Conservation (phyloP, 1,284 basidiomycete genomes). For the Vanrija pseudolonga region DNA sequence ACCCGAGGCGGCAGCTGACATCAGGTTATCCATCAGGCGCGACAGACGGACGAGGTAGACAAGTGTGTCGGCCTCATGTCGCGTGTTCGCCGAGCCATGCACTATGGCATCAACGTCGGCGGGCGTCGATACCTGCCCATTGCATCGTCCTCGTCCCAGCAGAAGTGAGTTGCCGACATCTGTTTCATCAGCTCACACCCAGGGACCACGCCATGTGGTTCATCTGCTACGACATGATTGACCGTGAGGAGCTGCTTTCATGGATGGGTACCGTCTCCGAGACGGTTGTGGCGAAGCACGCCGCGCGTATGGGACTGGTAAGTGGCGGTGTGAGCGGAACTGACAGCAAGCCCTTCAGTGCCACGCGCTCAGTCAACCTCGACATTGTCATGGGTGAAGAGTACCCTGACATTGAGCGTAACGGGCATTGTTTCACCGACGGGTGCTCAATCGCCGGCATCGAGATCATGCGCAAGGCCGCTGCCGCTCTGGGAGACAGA, state of each 20-base stretch:
- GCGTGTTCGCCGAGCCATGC: constrained; percentile 41
- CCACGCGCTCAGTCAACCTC: constrained; percentile 35
- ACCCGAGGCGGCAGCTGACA: not conserved
- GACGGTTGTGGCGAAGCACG: constrained; percentile 46
- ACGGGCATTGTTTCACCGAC: constrained; percentile 44
- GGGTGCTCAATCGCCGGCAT: constrained; percentile 41
- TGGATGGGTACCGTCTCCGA: constrained; percentile 45
- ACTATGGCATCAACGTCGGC: constrained; percentile 39
- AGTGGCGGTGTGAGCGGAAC: not conserved
- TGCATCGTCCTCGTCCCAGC: constrained; percentile 42
- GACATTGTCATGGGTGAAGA: constrained; percentile 10
- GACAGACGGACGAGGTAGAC: constrained; percentile 26
- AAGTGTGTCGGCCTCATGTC: constrained; percentile 42
- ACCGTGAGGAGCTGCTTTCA: constrained; percentile 25
- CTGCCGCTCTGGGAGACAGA: constrained; percentile 31
- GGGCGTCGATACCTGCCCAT: constrained; percentile 40
- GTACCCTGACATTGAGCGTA: constrained; percentile 14
- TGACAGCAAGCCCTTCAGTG: constrained; percentile 35
- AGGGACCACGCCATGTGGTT: constrained; percentile 50
- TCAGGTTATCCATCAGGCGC: constrained; percentile 37
- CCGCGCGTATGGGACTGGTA: constrained; percentile 44
- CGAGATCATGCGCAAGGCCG: constrained; percentile 38
- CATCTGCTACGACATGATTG: constrained; percentile 34
- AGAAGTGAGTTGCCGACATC: constrained; percentile 34
- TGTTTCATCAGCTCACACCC: constrained; percentile 5